A percentile compares a stretch with the other conserved stretches of the same genome.
Conservation (phyloP, 2,329 filamentous ascomycete species). For the Amylocarpus encephaloides region DNA sequence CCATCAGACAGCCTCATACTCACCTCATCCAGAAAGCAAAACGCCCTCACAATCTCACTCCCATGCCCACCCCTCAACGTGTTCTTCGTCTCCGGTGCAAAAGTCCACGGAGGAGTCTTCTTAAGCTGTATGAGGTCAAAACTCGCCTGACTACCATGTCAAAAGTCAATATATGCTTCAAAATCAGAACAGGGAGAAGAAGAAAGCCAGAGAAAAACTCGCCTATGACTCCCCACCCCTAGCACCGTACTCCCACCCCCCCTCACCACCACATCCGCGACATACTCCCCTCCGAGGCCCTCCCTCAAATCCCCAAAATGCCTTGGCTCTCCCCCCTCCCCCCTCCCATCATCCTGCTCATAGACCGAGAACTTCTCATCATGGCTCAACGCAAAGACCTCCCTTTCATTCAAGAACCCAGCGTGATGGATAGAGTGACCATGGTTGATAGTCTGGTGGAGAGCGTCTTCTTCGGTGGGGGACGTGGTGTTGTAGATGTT, state of each 20-base stretch:
- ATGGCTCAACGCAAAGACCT: slow-evolving; percentile 68
- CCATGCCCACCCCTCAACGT: slow-evolving; percentile 57
- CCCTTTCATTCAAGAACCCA: slow-evolving; percentile 58
- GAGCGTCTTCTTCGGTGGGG: slow-evolving; percentile 68
- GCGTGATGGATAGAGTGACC: slow-evolving; percentile 68
- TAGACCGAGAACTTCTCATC: slow-evolving; percentile 75
- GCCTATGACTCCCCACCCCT: slow-evolving; percentile 63
- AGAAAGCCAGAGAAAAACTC: slow-evolving; percentile 31
- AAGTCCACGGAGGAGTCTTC: slow-evolving; percentile 45
- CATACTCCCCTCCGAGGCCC: slow-evolving; percentile 64
- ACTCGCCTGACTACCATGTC: slow-evolving; percentile 41
- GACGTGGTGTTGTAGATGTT: slow-evolving; percentile 69
- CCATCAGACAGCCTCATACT: slow-evolving; percentile 8
- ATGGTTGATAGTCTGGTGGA: slow-evolving; percentile 74
- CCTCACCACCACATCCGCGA: slow-evolving; percentile 60
- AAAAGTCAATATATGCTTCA: not conserved
- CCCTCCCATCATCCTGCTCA: slow-evolving; percentile 55
- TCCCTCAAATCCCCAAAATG: slow-evolving; percentile 65
- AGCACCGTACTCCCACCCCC: slow-evolving; percentile 54
- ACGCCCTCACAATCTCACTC: slow-evolving; percentile 56
- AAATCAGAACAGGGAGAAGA: slow-evolving; percentile 7
- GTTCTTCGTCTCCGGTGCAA: slow-evolving; percentile 51
- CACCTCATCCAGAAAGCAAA: slow-evolving; percentile 56
- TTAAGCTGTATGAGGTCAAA: slow-evolving; percentile 57
- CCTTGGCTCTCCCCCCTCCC: slow-evolving; percentile 40